Evolutionary conservation across 129 eudicot genomes (phyloP).

Genomic region (Centrapalus pauciflorus): DNA sequence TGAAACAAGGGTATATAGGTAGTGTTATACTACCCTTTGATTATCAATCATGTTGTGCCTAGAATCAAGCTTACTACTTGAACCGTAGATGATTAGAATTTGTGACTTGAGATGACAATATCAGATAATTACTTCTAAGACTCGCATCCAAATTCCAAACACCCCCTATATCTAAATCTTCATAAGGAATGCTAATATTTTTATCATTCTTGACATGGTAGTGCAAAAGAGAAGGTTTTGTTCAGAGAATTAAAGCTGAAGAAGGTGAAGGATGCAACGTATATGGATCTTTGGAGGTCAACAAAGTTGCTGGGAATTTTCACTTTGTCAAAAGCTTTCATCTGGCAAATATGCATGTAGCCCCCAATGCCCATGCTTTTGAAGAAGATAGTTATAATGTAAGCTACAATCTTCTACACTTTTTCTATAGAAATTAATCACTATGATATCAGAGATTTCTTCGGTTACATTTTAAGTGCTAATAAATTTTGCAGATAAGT

Average conservation of each 20-base stretch:
- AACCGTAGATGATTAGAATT: too few relatives aligned
- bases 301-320: conserved; percentile 93
- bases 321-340: conserved; percentile 92
- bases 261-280: conserved; percentile 97
- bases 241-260: conserved; percentile 80
- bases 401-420: conserved; percentile 30
- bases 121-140: too few relatives aligned
- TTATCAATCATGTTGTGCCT: too few relatives aligned
- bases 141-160: too few relatives aligned
- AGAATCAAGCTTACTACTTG: too few relatives aligned
- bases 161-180: background rate
- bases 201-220: conserved; percentile 25
- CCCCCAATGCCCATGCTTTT: conserved; percentile 42
- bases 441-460: background rate
- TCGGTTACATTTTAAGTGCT: conserved; percentile 7
- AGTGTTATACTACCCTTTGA: too few relatives aligned
- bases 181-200: background rate
- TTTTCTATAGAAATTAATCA: background rate
- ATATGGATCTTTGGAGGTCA: conserved; percentile 75
- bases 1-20: too few relatives aligned
- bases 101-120: too few relatives aligned
- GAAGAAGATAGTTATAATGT: conserved; percentile 71
- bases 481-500: conserved; percentile 56
- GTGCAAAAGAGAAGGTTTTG: conserved; percentile 96
- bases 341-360: conserved; percentile 43